phyloP scores from a whole-genome alignment of 2,329 filamentous ascomycete genomes.

The Grosmannia penicillata region DNA sequence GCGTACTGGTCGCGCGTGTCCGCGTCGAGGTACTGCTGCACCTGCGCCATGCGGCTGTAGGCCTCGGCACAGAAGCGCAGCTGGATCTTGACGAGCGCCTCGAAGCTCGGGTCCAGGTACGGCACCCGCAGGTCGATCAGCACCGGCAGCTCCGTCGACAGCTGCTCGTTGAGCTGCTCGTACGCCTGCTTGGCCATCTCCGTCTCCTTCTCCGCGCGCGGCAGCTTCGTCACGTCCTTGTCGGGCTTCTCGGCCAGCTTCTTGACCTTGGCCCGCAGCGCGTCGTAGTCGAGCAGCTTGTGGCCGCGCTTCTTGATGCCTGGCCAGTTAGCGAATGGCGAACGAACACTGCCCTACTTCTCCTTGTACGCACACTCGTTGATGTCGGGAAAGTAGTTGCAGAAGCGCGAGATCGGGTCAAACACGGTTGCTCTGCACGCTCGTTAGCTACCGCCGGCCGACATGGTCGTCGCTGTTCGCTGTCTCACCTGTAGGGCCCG shows the following conservation, averaged over 20 bases:
- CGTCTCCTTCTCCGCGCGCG: constrained; percentile 88
- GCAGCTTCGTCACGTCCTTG: constrained; percentile 94
- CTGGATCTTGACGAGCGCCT: constrained; percentile 97
- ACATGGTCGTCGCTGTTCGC: not conserved
- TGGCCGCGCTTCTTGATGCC: constrained; percentile 96
- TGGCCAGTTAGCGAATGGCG: constrained; percentile 16
- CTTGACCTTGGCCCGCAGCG: constrained; percentile 90
- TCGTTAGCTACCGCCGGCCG: constrained; percentile 11
- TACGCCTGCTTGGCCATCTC: constrained; percentile 89
- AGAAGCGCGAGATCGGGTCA: constrained; percentile 90
- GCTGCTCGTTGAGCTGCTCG: constrained; percentile 92
- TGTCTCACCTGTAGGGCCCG: constrained; percentile 68
- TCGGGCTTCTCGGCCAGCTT: constrained; percentile 95
- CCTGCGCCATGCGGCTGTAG: constrained; percentile 95
- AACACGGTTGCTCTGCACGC: constrained; percentile 64
- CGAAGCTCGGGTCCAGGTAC: constrained; percentile 92
- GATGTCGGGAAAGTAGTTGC: constrained; percentile 96
- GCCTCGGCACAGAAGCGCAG: constrained; percentile 94
- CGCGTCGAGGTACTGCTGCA: constrained; percentile 93
- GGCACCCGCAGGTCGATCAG: constrained; percentile 93
- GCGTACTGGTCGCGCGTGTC: constrained; percentile 95
- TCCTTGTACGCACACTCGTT: constrained; percentile 72
- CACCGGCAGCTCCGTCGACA: constrained; percentile 84
- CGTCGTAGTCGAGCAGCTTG: constrained; percentile 96
- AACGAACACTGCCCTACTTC: no score